Conservation (phyloP, 2,329 filamentous ascomycete species). For the Aureobasidium melanogenum region DNA sequence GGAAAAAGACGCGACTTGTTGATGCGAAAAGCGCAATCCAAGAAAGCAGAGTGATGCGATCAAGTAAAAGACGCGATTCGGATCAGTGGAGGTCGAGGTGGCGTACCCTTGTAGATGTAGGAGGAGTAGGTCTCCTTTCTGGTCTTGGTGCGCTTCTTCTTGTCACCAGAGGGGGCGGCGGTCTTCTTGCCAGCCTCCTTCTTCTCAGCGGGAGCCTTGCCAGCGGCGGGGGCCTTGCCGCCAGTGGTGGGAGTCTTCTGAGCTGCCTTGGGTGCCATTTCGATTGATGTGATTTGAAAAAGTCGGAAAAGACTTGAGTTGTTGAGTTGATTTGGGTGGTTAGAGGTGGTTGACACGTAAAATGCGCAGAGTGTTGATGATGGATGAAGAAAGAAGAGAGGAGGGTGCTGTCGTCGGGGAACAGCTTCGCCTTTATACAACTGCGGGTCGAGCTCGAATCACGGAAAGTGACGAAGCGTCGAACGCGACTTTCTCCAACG, state of each 20-base stretch:
- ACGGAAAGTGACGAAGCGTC: background rate
- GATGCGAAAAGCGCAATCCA: conserved; percentile 9
- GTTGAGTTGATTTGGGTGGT: conserved; percentile 17
- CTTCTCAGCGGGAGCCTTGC: conserved; percentile 85
- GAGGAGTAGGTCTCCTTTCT: conserved; percentile 99
- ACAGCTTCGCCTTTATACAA: conserved; percentile 19
- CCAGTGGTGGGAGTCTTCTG: conserved; percentile 94
- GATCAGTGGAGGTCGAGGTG: background rate
- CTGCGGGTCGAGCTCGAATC: background rate
- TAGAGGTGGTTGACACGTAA: conserved; percentile 25
- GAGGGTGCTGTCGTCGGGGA: conserved; percentile 33
- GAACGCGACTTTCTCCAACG: background rate
- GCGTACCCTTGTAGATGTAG: conserved; percentile 98
- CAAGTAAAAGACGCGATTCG: conserved; percentile 15
- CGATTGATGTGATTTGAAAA: conserved; percentile 32
- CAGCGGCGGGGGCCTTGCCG: conserved; percentile 74
- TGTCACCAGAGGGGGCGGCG: conserved; percentile 79
- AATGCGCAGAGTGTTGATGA: conserved; percentile 22
- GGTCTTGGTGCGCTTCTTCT: conserved; percentile 99
- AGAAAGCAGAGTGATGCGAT: conserved; percentile 15
- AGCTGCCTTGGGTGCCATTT: conserved; percentile 97
- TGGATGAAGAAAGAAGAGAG: conserved; percentile 25
- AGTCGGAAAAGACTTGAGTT: conserved; percentile 23
- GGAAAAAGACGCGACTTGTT: conserved; percentile 5
- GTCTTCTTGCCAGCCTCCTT: conserved; percentile 99